Base-by-base conservation (phyloP, 2,329 filamentous ascomycete genomes). In the Dactylonectria estremocensis region DNA sequence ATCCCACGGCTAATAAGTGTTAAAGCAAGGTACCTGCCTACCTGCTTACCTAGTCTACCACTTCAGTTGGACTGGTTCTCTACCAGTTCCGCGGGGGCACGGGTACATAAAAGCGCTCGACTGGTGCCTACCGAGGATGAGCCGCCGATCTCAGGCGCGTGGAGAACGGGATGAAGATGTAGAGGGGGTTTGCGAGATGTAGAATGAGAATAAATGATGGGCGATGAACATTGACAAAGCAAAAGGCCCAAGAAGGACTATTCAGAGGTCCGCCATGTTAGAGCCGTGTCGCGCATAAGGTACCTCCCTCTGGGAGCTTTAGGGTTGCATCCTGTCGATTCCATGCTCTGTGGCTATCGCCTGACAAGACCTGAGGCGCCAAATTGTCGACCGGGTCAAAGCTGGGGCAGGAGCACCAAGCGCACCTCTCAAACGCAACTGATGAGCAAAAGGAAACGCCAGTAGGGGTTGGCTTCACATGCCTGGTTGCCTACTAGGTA, bases 91-190 rank as follows among this genome's bases (percentile, higher is more conserved):
- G 55, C 4, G 62, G 62, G 53, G 22, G 55, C 55, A 49, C 62
- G 55, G 62, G 62, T 5, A n/a, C 46, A 55, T 20, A 52, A 28
- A 28, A 28, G 24, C 24, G 22, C 24, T 50, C 66, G 64, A 48
- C 67, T 43, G 61, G 57, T 66, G 55, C 55, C 71, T 70, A 69
- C 70, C 72, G 70, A 72, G 55, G 66, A 66, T 69, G 61, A 63
- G 65, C 69, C 63, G 67, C 37, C 59, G 60, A 45, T 48, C 49
- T 33, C 40, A 59, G 63, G 57, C 67, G 16, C 40, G 40, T 54
- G 59, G 33, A 62, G 70, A 54, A 53, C 20, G 40, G 45, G 20
- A 48, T 16, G 46, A 40, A 43, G 35, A 14, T 20, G 28, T 31
- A 37, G 24, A 16, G 7, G 3, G 35, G n/a, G n/a, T 28, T 52